Evolutionary conservation across 495 filamentous ascomycete species (phyloP), one percentile per base, ranked within the genome.

Genomic region (Annulohypoxylon bovei): DNA sequence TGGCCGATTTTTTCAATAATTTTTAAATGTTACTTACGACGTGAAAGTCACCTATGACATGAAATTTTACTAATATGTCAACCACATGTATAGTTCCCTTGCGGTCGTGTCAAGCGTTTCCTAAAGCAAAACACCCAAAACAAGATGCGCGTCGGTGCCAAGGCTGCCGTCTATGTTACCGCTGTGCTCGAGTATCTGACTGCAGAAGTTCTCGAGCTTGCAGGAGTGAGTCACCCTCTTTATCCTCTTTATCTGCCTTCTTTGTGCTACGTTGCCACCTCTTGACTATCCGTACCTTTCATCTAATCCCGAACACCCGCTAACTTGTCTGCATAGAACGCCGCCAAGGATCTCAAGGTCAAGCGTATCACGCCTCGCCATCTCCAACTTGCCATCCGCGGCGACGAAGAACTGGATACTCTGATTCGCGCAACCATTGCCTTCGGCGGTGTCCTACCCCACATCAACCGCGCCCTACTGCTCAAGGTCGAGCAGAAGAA

Each of bases 401-500:
- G 95, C 76, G 95, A 99, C 80, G 95, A 99, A 84, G 95, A 99
- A 83, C 86, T 99, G 70, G 95, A 99, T 75, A 98, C 93, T 39
- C 86, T 99, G 32, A 98, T 98, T 79, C 92, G 96, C 72, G 95
- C 95, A 28, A 99, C 95, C 50, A 99, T 99, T 78, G 95, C 95
- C 63, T 98, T 96, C 69, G 95, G 95, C 83, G 95, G 95, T 90
- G 95, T 99, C 39, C 84, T 99, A 74, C 95, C 95, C 30, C 95
- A 97, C 80, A 99, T 99, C 92, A 98, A 99, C 85, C 92, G 95
- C 70, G 95, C 95, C 22, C 85, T 99, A 66, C 86, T 99, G 68
- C 87, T 98, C 76, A 99, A 99, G 91, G 96, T 98, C 57, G 96
- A 98, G 83, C 93, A 98, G 83, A 98, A 98, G 92, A 99, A 99